Percentiles rank a stretch among this genome's conserved stretches.
Conservation (phyloP, 1,284 basidiomycete genomes). For the Microstroma glucosiphilum region DNA sequence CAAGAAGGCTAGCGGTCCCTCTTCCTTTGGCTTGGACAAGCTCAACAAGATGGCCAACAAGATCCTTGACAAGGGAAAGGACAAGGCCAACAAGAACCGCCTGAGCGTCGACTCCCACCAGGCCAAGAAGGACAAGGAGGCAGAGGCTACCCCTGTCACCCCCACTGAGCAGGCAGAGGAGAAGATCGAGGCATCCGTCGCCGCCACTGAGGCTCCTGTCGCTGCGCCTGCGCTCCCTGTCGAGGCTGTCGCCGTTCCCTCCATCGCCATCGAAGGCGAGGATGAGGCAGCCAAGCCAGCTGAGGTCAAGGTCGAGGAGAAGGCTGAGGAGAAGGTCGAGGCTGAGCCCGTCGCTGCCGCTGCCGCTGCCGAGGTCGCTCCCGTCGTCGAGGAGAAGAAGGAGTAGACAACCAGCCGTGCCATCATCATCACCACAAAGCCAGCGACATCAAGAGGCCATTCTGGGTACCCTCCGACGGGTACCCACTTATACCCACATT, state of each 20-base stretch:
- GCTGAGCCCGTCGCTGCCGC: neutral
- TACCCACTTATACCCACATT: too few species aligned
- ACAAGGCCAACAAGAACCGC: neutral
- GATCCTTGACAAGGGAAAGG: neutral
- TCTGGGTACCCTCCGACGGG: too few species aligned
- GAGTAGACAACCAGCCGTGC: neutral
- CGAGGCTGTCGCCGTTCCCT: neutral
- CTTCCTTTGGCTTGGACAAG: neutral
- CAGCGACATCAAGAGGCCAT: too few species aligned
- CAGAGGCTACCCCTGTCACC: neutral
- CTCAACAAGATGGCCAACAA: neutral
- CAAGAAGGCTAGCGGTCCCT: too few species aligned
- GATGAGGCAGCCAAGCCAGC: neutral
- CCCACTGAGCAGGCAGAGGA: constrained; percentile 11
- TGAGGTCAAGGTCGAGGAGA: constrained; percentile 1
- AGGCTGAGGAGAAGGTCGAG: neutral
- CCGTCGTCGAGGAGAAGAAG: neutral
- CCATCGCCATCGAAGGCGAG: neutral
- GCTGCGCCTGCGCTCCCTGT: neutral
- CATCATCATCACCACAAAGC: too few species aligned
- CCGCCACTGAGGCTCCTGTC: neutral
- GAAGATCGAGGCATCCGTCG: constrained; percentile 6
- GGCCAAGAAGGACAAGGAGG: neutral
- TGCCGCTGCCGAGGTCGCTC: neutral
- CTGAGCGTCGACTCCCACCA: neutral